Evolutionary conservation across 495 filamentous ascomycete genomes (phyloP).

Genomic region (Aeminium ludgeri): DNA sequence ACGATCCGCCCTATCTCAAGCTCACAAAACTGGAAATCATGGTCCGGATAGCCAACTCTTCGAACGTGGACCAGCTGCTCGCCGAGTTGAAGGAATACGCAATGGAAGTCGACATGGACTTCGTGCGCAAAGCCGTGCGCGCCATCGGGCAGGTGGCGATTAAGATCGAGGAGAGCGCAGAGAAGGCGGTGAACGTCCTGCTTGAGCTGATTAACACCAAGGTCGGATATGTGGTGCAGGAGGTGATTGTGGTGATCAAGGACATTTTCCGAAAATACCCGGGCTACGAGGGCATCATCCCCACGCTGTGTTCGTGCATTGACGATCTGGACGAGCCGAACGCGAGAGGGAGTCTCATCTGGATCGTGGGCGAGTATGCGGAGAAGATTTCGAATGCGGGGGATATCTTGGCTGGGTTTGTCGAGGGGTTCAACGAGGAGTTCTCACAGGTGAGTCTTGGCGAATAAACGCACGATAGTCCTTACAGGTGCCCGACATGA

Average conservation of each 20-base stretch:
- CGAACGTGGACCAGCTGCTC: slow-evolving; percentile 87
- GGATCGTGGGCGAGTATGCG: slow-evolving; percentile 97
- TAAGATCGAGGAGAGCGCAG: slow-evolving; percentile 86
- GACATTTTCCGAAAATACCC: slow-evolving; percentile 97
- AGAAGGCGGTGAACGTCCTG: slow-evolving; percentile 87
- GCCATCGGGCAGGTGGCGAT: slow-evolving; percentile 96
- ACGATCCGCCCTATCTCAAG: slow-evolving; percentile 95
- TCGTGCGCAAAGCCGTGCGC: slow-evolving; percentile 80
- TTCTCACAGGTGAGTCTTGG: slow-evolving; percentile 52
- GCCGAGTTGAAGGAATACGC: slow-evolving; percentile 94
- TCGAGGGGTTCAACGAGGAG: slow-evolving; percentile 84
- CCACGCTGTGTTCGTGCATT: slow-evolving; percentile 88
- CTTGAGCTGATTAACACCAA: slow-evolving; percentile 90
- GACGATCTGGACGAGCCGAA: slow-evolving; percentile 93
- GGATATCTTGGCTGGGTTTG: slow-evolving; percentile 71
- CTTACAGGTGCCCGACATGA: background rate
- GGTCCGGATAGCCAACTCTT: slow-evolving; percentile 96
- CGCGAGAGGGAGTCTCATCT: slow-evolving; percentile 81
- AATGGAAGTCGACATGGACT: slow-evolving; percentile 97
- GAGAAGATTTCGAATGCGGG: slow-evolving; percentile 97
- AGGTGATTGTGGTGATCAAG: slow-evolving; percentile 95
- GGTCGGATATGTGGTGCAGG: slow-evolving; percentile 97
- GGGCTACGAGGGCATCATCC: slow-evolving; percentile 94
- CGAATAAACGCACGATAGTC: background rate
- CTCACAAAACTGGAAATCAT: slow-evolving; percentile 96